Percentiles rank a stretch among this genome's conserved stretches.
phyloP scores from a whole-genome alignment of 345 rosid species.

The Arabidopsis arenosa region DNA sequence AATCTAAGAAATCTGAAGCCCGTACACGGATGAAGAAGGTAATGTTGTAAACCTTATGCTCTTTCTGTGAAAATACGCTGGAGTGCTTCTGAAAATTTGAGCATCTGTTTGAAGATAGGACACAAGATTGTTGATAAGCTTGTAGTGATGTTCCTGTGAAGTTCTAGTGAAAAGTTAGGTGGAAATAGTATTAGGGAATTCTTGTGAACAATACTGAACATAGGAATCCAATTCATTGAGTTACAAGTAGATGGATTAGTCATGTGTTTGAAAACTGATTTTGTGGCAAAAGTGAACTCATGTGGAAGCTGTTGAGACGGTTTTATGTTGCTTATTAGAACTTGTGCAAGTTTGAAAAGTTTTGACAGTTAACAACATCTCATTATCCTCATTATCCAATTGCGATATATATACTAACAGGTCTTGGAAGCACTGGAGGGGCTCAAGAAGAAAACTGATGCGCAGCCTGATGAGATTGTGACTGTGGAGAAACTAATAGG shows the following conservation, averaged over 20 bases:
- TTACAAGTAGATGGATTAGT: not conserved
- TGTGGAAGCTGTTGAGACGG: not conserved
- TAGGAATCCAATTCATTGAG: not conserved
- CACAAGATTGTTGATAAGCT: constrained; percentile 1
- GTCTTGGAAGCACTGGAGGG: constrained; percentile 77
- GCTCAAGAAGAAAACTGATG: constrained; percentile 82
- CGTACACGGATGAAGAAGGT: constrained; percentile 98
- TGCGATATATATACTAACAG: constrained; percentile 43
- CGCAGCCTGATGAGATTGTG: constrained; percentile 73
- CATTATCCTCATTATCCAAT: not conserved
- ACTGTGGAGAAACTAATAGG: constrained; percentile 79
- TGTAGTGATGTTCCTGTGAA: constrained; percentile 10
- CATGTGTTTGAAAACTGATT: not conserved
- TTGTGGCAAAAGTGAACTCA: not conserved
- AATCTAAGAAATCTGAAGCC: constrained; percentile 85
- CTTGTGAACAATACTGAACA: not conserved
- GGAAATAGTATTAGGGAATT: not conserved
- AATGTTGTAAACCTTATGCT: not conserved
- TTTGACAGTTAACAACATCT: constrained; percentile 5
- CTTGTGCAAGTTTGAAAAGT: not conserved
- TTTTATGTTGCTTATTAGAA: not conserved
- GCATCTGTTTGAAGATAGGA: not conserved
- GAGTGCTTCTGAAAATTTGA: not conserved
- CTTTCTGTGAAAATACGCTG: not conserved
- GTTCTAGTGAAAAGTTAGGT: not conserved